Evolutionary conservation across 257 asterid species (phyloP).

Genomic region (Perilla frutescens): DNA sequence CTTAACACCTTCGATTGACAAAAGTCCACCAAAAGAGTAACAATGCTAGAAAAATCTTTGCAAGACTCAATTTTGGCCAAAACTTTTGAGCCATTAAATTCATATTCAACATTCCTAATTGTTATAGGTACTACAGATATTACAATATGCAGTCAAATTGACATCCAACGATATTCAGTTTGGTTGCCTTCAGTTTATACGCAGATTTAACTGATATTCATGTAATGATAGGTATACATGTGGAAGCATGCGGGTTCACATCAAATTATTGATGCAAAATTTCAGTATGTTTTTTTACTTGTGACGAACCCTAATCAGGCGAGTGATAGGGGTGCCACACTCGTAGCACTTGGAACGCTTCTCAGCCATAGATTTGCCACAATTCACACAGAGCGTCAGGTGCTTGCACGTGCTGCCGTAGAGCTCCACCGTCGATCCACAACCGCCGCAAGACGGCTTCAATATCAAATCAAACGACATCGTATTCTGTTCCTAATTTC

Average conservation of each 20-base stretch:
- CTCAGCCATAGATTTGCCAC: conserved; percentile 90
- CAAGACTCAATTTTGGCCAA: background rate
- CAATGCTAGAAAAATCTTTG: background rate
- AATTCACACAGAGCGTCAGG: conserved; percentile 75
- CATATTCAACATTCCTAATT: conserved; percentile 14
- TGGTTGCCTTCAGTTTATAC: conserved; percentile 3
- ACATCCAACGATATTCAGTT: conserved; percentile 1
- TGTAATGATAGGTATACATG: conserved; percentile 1
- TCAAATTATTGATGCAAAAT: conserved; percentile 9
- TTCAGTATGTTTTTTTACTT: conserved; percentile 2
- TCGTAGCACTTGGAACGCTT: conserved; percentile 71
- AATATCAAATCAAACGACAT: conserved; percentile 78
- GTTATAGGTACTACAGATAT: background rate
- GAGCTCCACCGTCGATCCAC: conserved; percentile 82
- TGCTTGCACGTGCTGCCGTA: conserved; percentile 95
- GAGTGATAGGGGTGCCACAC: conserved; percentile 79
- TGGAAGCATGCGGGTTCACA: conserved; percentile 6
- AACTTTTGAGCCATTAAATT: conserved; percentile 7
- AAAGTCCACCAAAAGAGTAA: conserved; percentile 21
- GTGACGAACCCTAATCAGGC: conserved; percentile 70
- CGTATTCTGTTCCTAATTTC: conserved; percentile 14
- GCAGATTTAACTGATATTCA: background rate
- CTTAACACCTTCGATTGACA: background rate
- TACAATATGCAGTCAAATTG: background rate
- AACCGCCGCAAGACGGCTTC: conserved; percentile 85